Percentiles rank a stretch among this genome's conserved stretches.
Conservation (phyloP, 768 basidiomycete species). For the Leccinum longicurvipes region DNA sequence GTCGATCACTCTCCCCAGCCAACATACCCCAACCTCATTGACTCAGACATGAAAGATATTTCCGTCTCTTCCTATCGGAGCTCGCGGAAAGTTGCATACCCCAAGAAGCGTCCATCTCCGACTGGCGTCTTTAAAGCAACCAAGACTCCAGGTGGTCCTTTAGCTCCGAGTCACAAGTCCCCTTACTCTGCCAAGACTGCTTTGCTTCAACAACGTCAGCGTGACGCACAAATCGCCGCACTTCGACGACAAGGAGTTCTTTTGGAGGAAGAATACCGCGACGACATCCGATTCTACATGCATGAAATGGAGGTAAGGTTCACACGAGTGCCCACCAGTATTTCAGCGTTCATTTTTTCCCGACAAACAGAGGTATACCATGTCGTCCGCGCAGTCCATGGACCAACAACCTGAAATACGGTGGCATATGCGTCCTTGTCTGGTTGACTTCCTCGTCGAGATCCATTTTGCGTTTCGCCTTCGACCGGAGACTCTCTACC, state of each 20-base stretch:
- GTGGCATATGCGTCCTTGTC: slow-evolving; percentile 99
- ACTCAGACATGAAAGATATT: slow-evolving; percentile 73
- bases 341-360: slow-evolving; percentile 6
- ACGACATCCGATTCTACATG: slow-evolving; percentile 94
- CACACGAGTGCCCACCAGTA: not conserved
- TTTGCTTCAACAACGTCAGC: slow-evolving; percentile 60
- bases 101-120: slow-evolving; percentile 84
- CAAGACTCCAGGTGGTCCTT: slow-evolving; percentile 48
- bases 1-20: slow-evolving; percentile 42
- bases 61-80: slow-evolving; percentile 55
- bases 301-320: slow-evolving; percentile 93
- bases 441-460: slow-evolving; percentile 98
- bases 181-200: slow-evolving; percentile 65
- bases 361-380: slow-evolving; percentile 65
- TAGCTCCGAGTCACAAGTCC: slow-evolving; percentile 53
- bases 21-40: slow-evolving; percentile 27
- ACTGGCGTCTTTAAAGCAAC: slow-evolving; percentile 70
- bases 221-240: slow-evolving; percentile 65
- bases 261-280: slow-evolving; percentile 92
- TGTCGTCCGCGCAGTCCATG: slow-evolving; percentile 93
- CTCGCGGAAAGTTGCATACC: slow-evolving; percentile 66
- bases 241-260: slow-evolving; percentile 71
- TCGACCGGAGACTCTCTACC: slow-evolving; percentile 97
- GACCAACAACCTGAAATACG: slow-evolving; percentile 98
- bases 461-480: slow-evolving; percentile 97